Percentiles rank a stretch among this genome's conserved stretches.
Conservation (phyloP, 306 rosid genomes). For the Sphenostylis stenocarpa region DNA sequence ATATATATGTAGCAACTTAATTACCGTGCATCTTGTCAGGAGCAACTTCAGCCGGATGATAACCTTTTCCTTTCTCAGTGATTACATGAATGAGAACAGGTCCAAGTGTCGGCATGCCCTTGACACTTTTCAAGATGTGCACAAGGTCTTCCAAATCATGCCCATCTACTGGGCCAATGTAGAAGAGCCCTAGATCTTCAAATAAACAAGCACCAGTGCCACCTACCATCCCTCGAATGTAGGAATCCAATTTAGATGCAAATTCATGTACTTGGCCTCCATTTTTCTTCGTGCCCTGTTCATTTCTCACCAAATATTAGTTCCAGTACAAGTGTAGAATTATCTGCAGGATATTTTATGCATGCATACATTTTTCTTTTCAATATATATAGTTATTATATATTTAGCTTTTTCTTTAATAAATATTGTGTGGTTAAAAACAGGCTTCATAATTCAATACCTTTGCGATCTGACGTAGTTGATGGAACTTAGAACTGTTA, state of each 20-base stretch:
- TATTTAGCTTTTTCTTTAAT: too few species aligned
- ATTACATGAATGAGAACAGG: conserved; percentile 62
- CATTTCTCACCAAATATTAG: neutral
- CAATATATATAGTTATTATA: too few species aligned
- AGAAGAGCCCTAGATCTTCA: conserved; percentile 65
- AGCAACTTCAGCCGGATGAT: conserved; percentile 62
- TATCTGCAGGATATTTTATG: neutral
- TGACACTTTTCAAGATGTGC: conserved; percentile 42
- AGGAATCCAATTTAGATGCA: conserved; percentile 54
- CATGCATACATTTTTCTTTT: neutral
- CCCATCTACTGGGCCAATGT: conserved; percentile 68
- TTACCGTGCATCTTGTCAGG: conserved; percentile 70
- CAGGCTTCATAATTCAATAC: neutral
- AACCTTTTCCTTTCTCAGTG: conserved; percentile 75
- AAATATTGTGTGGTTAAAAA: too few species aligned
- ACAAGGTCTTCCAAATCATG: conserved; percentile 61
- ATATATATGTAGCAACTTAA: neutral
- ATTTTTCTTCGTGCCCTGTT: conserved; percentile 51
- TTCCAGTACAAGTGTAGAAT: neutral
- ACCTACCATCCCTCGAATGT: conserved; percentile 43
- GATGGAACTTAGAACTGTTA: conserved; percentile 45
- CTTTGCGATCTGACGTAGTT: conserved; percentile 56
- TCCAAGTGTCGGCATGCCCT: conserved; percentile 50
- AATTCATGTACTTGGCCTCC: conserved; percentile 47
- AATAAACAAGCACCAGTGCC: conserved; percentile 50